phyloP scores from a whole-genome alignment of 345 rosid species.

The Draba incana region DNA sequence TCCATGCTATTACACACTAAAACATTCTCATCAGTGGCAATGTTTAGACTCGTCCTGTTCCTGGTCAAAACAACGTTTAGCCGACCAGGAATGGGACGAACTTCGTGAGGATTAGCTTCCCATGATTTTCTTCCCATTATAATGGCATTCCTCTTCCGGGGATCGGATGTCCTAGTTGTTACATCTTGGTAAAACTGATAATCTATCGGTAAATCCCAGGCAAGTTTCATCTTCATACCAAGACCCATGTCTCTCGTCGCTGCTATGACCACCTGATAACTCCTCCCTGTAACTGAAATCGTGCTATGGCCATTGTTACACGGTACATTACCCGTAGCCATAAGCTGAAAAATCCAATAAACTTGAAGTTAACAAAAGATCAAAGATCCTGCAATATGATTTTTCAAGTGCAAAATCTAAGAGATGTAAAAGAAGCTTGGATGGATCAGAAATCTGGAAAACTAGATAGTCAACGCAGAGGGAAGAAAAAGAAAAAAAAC shows the following conservation, averaged over 20 bases:
- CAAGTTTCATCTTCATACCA: slow-evolving; percentile 67
- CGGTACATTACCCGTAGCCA: slow-evolving; percentile 9
- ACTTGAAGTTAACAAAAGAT: not conserved
- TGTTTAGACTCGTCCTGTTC: slow-evolving; percentile 44
- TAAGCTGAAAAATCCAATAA: slow-evolving; percentile 8
- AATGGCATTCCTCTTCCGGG: slow-evolving; percentile 62
- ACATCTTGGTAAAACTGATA: slow-evolving; percentile 61
- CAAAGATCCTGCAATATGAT: not conserved
- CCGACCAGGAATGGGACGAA: slow-evolving; percentile 75
- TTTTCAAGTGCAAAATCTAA: slow-evolving; percentile 20
- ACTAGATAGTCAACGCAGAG: slow-evolving; percentile 17
- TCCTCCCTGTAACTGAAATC: slow-evolving; percentile 37
- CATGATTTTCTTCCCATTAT: slow-evolving; percentile 86
- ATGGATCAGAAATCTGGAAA: slow-evolving; percentile 15
- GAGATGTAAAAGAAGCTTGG: slow-evolving; percentile 8
- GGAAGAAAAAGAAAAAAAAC: not conserved
- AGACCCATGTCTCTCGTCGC: slow-evolving; percentile 84
- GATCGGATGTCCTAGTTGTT: slow-evolving; percentile 54
- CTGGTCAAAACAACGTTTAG: slow-evolving; percentile 72
- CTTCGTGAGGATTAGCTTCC: slow-evolving; percentile 67
- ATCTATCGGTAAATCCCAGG: slow-evolving; percentile 75
- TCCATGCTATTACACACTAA: slow-evolving; percentile 52
- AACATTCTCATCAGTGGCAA: slow-evolving; percentile 59
- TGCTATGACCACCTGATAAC: slow-evolving; percentile 77
- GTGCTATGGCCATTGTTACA: slow-evolving; percentile 17